Evolutionary conservation across 148 eudicot species (phyloP), one percentile per base, ranked within the genome.

Genomic region (Persicaria tinctoria): DNA sequence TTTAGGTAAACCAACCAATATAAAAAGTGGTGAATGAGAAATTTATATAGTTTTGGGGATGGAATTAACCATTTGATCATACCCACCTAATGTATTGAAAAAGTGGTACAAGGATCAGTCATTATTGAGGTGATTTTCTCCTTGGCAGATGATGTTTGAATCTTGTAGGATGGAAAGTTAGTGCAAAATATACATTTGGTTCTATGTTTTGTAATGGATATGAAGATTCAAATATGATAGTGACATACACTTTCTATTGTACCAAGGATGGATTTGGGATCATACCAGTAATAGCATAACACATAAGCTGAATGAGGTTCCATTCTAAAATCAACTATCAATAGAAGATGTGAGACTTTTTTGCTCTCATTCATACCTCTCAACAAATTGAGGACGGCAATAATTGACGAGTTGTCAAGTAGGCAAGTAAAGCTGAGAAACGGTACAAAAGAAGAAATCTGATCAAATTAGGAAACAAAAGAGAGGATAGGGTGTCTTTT

Each of bases 81-180:
- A 11, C 38, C 18, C 70, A 66, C 70, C 70, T 66, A 66, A 66
- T 66, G 44, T 13, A 46, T 60, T 38, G 13, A 47, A 66, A 66
- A 66, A 66, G 23, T 5, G 3, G 70, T 63, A 32, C 46, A 63
- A 11, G 46, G n/a, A 13, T 11, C 0, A 41, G 47, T 66, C 70
- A 38, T 66, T 66, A 66, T 66, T 66, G 48, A 5, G 70, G 48
- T 66, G 48, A 44, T 41, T 41, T 64, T 64, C 70, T 41, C 48
- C 47, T 66, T 66, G 70, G 70, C n/a, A 66, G 70, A 66, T 41
- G 48, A 38, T 41, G 12, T 64, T 66, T 66, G 70, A 14, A 66
- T 66, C 46, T 0, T 44, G 70, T 41, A 12, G 44, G 12, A 66
- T 12, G 46, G 47, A 66, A 66, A 66, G 70, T 66, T 47, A 66